A percentile compares a stretch with the other conserved stretches of the same genome.
Evolutionary conservation across 2,329 filamentous ascomycete genomes (phyloP).

Genomic region (Myriosclerotinia curreyana): DNA sequence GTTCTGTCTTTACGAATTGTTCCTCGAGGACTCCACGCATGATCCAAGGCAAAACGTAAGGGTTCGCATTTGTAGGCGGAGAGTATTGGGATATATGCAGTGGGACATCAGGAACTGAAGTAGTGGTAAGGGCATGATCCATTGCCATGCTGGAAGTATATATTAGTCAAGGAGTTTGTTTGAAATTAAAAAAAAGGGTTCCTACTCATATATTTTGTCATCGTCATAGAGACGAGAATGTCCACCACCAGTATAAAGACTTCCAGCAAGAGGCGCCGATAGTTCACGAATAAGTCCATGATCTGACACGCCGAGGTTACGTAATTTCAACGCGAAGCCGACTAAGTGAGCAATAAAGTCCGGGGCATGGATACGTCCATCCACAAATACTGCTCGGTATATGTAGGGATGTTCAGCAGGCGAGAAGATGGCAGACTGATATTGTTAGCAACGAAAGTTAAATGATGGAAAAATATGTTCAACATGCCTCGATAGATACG

Average conservation of each 20-base stretch:
- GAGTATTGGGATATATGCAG: conserved; percentile 54
- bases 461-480: background rate
- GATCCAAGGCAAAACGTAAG: conserved; percentile 90
- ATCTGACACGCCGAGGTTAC: conserved; percentile 88
- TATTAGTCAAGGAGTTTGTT: conserved; percentile 16
- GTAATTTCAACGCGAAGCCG: conserved; percentile 87
- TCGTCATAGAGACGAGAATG: conserved; percentile 95
- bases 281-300: conserved; percentile 91
- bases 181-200: conserved; percentile 22
- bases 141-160: conserved; percentile 56
- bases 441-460: conserved; percentile 31
- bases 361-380: conserved; percentile 85
- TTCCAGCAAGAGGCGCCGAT: conserved; percentile 82
- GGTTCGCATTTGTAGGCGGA: conserved; percentile 59
- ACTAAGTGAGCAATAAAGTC: conserved; percentile 93
- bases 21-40: conserved; percentile 93
- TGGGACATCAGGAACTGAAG: conserved; percentile 48
- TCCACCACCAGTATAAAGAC: conserved; percentile 85
- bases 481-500: conserved; percentile 77
- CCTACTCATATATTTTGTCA: conserved; percentile 73
- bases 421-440: conserved; percentile 76
- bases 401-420: conserved; percentile 88
- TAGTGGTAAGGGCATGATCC: conserved; percentile 71
- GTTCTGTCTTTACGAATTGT: conserved; percentile 78
- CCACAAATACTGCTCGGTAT: conserved; percentile 92